phyloP scores from a whole-genome alignment of 2,329 filamentous ascomycete genomes.

The Atkinsonella hypoxylon region DNA sequence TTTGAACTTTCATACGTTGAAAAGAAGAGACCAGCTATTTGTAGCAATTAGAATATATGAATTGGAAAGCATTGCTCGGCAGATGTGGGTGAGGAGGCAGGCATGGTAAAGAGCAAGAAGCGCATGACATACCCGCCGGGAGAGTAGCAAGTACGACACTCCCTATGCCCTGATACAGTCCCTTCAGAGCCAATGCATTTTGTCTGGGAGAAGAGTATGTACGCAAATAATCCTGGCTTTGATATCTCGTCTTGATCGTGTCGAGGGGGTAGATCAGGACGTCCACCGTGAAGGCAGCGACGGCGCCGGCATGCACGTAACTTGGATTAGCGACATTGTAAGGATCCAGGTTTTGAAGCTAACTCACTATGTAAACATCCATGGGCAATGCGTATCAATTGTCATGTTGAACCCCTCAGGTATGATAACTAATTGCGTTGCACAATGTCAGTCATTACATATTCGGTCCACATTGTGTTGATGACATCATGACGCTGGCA shows the following conservation, averaged over 20 bases:
- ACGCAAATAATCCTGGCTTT: slow-evolving; percentile 62
- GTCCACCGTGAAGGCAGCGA: slow-evolving; percentile 78
- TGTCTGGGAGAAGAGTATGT: slow-evolving; percentile 49
- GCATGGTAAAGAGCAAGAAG: no score
- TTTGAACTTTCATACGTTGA: slow-evolving; percentile 78
- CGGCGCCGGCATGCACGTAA: slow-evolving; percentile 58
- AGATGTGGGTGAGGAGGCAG: background rate
- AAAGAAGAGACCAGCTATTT: slow-evolving; percentile 70
- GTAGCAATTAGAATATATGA: background rate
- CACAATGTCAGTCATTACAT: background rate
- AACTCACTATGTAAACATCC: slow-evolving; percentile 22
- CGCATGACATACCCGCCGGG: slow-evolving; percentile 53
- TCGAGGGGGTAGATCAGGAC: slow-evolving; percentile 79
- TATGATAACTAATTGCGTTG: background rate
- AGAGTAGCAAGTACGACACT: slow-evolving; percentile 76
- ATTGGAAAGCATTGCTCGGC: no score
- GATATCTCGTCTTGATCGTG: slow-evolving; percentile 77
- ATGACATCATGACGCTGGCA: slow-evolving; percentile 7
- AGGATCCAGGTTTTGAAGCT: background rate
- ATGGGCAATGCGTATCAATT: slow-evolving; percentile 3
- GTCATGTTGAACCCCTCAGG: background rate
- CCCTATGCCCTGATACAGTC: slow-evolving; percentile 78
- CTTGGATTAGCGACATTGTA: background rate
- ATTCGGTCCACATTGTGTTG: background rate
- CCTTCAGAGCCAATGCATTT: slow-evolving; percentile 47